These are phyloP conservation scores for Pseudocercospora pini-densiflorae DNA, from an alignment of 2,329 filamentous ascomycete genomes.

Conservation along the genomic window DNA sequence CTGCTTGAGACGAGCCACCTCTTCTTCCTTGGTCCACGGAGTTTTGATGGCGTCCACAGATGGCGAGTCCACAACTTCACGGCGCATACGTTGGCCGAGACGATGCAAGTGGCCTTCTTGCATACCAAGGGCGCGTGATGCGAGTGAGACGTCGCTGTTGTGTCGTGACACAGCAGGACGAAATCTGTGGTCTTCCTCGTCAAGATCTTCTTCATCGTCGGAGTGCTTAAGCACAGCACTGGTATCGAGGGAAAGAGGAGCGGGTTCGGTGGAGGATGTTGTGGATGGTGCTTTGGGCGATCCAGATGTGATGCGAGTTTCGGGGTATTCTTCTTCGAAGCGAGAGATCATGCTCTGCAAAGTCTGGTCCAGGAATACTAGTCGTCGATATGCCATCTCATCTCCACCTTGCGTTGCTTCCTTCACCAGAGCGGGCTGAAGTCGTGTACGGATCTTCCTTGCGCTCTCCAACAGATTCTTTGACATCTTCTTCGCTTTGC, in stretches of 20 bases:
- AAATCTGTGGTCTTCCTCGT: slow-evolving; percentile 41
- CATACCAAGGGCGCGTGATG: slow-evolving; percentile 65
- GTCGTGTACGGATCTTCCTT: slow-evolving; percentile 80
- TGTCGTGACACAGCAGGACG: slow-evolving; percentile 57
- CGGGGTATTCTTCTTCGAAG: slow-evolving; percentile 95
- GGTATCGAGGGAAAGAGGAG: slow-evolving; percentile 21
- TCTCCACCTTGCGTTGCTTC: slow-evolving; percentile 69
- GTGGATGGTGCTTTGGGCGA: slow-evolving; percentile 22
- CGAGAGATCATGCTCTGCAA: slow-evolving; percentile 89
- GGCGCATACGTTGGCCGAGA: slow-evolving; percentile 68
- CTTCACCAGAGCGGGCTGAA: slow-evolving; percentile 82
- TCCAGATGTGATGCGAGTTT: slow-evolving; percentile 65
- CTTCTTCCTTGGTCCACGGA: slow-evolving; percentile 37
- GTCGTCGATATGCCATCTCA: slow-evolving; percentile 76
- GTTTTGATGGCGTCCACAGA: neutral
- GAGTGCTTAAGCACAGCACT: slow-evolving; percentile 32
- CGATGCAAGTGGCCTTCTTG: slow-evolving; percentile 75
- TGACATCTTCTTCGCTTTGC: slow-evolving; percentile 88
- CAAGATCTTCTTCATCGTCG: slow-evolving; percentile 38
- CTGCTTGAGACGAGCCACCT: slow-evolving; percentile 43
- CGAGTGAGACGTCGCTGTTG: slow-evolving; percentile 70
- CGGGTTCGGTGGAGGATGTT: slow-evolving; percentile 27
- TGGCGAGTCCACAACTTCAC: slow-evolving; percentile 62
- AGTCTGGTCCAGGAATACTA: slow-evolving; percentile 86
- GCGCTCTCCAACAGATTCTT: slow-evolving; percentile 87